phyloP scores from a whole-genome alignment of 306 rosid species.

The Dalbergia cultrata region DNA sequence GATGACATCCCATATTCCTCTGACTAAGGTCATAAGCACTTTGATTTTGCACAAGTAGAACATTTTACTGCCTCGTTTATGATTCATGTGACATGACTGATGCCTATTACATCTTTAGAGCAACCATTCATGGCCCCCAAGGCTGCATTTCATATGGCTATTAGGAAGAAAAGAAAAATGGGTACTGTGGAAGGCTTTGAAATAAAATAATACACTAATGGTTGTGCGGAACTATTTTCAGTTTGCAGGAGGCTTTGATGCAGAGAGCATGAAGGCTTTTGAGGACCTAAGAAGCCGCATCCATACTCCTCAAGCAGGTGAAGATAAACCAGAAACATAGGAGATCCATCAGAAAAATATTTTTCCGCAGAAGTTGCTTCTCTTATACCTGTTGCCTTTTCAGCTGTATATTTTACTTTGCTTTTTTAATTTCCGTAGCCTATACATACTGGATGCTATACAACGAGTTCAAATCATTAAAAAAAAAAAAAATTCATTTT shows the following conservation, averaged over 20 bases:
- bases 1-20: not conserved
- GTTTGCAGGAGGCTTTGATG: conserved; percentile 96
- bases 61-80: no score
- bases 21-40: not conserved
- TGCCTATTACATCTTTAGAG: no score
- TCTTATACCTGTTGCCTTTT: conserved; percentile 33
- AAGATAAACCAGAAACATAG: conserved; percentile 64
- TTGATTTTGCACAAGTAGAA: not conserved
- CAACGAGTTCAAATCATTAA: conserved; percentile 4
- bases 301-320: conserved; percentile 55
- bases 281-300: conserved; percentile 87
- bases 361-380: not conserved
- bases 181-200: not conserved
- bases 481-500: conserved; percentile 33
- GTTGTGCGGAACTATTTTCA: conserved; percentile 52
- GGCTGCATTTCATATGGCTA: not conserved
- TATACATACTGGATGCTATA: conserved; percentile 43
- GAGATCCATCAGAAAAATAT: conserved; percentile 30
- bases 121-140: no score
- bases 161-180: not conserved
- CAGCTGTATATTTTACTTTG: conserved; percentile 54
- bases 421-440: conserved; percentile 40
- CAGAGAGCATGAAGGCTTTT: conserved; percentile 96
- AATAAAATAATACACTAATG: conserved; percentile 12
- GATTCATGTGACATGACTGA: no score